Base-by-base conservation (phyloP, 2,329 filamentous ascomycete species). In the Aspergillus vadensis region DNA sequence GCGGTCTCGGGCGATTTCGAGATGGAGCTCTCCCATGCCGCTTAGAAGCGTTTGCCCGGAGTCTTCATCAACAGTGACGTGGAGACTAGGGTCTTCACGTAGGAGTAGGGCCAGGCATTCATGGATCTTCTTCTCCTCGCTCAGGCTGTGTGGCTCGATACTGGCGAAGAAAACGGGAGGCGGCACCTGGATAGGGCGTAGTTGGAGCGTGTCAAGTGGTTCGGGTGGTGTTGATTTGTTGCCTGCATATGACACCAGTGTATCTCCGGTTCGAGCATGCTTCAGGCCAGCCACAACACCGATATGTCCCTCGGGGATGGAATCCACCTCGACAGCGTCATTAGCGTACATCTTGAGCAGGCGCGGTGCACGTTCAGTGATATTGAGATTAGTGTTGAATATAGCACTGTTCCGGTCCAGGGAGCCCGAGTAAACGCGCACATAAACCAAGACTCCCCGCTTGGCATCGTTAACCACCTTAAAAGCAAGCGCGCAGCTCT, bases 81-180 rank as follows among this genome's bases (percentile, higher is more conserved):
- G 87, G 21, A 99, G 81, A 74, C 92, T 97, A 0, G 95, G 95
- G 69, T 99, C 95, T 79, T 99, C 95, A 67, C 95, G 84, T 0
- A 96, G 85, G 5, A 97, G 84, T 52, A 95, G 86, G 5, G 87
- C 85, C 5, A 99, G 80, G 0, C 90, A 89, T 5, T 89, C 86
- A 58, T 91, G 86, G 5, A 99, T 85, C 60, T 89, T 85, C 68
- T 92, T 93, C 68, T 92, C 90, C 66, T 93, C 92, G 32, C 89
- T 85, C 32, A 91, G 80, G 68, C 91, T 89, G 67, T 92, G 79
- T 17, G 87, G 91, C 65, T 98, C 94, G 27, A 98, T 88, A 62
- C 93, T 91, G n/a, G 96, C 89, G 75, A 98, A 99, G 71, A 97
- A 97, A 0, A 99, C 95, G 0, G 95, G 92, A 0, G 95, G 92